Evolutionary conservation across 2,329 filamentous ascomycete genomes (phyloP), one percentile per base, ranked within the genome.

Genomic region (Pseudogymnoascus pannorum): DNA sequence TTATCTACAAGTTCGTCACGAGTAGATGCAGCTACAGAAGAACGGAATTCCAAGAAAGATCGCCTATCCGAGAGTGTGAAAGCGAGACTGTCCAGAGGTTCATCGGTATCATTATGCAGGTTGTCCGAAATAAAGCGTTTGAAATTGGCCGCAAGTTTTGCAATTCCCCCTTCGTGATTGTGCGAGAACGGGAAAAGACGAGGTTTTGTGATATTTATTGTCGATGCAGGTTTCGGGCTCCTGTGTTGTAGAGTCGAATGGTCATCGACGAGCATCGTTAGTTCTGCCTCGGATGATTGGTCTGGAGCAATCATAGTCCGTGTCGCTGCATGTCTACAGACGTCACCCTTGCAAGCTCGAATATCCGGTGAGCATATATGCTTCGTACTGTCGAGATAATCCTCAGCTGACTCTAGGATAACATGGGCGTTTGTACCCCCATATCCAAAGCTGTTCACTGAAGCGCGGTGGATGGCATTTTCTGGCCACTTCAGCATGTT

Each of bases 381-480:
- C n/a, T n/a, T n/a, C n/a, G n/a, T n/a, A n/a, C n/a, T n/a, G n/a
- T n/a, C n/a, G n/a, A n/a, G n/a, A n/a, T n/a, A n/a, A n/a, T n/a
- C n/a, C n/a, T n/a, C n/a, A n/a, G n/a, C n/a, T n/a, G n/a, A n/a
- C n/a, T n/a, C n/a, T n/a, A 29, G 16, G n/a, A 79, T 72, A 2
- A 72, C 71, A 65, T 79, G 77, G 2, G 75, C 75, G 63, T 79
- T 79, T 16, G 77, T 75, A 14, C 77, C 77, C 4, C 77, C 77
- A 29, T 76, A 78, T 0, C 77, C 77, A 54, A 79, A 67, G 16
- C 20, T 59, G 29, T 67, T 68, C 6, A 68, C 54, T n/a, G 63
- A 65, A 3, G 57, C 59, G 59, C 63, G 59, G 4, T 62, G 62
- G 4, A 60, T 9, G 12, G 11, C 22, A 24, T 22, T 3, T 3